phyloP scores from a whole-genome alignment of 225 moss, liverwort and hornwort genomes.

The Bryoerythrophyllum caledonicum region DNA sequence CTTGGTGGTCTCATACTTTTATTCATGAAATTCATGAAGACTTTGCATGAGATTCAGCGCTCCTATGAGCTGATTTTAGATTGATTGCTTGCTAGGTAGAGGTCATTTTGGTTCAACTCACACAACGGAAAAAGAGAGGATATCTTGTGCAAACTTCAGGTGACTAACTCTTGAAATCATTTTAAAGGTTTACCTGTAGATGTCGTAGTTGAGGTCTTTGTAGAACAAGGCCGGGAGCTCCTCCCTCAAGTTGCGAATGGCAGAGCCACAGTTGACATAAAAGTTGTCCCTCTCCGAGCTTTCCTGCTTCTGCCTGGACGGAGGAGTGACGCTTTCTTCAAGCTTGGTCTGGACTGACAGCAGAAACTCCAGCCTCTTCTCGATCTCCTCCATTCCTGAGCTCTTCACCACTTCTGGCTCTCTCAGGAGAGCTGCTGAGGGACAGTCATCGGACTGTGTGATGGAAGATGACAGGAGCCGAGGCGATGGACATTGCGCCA shows the following conservation, averaged over 20 bases:
- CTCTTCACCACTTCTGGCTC: constrained; percentile 19
- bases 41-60: no score
- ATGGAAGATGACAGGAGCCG: constrained; percentile 28
- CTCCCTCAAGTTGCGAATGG: constrained; percentile 85
- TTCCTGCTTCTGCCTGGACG: constrained; percentile 60
- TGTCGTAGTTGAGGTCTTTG: constrained; percentile 82
- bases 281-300: constrained; percentile 54
- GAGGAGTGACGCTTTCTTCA: constrained; percentile 48
- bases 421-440: constrained; percentile 31
- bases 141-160: no score
- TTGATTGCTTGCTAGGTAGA: no score
- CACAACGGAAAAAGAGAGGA: no score
- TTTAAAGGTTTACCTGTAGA: constrained; percentile 67
- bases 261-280: constrained; percentile 84
- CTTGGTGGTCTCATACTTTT: no score
- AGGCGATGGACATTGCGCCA: constrained; percentile 36
- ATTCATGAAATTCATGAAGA: no score
- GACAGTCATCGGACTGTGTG: constrained; percentile 6
- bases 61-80: no score
- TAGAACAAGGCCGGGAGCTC: constrained; percentile 90
- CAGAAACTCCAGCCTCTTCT: constrained; percentile 50
- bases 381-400: constrained; percentile 50
- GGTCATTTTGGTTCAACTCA: no score
- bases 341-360: constrained; percentile 51
- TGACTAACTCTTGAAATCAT: no score